These are phyloP conservation scores for Suaeda aralocaspica DNA, from an alignment of 148 eudicot species.

Conservation along the genomic window DNA sequence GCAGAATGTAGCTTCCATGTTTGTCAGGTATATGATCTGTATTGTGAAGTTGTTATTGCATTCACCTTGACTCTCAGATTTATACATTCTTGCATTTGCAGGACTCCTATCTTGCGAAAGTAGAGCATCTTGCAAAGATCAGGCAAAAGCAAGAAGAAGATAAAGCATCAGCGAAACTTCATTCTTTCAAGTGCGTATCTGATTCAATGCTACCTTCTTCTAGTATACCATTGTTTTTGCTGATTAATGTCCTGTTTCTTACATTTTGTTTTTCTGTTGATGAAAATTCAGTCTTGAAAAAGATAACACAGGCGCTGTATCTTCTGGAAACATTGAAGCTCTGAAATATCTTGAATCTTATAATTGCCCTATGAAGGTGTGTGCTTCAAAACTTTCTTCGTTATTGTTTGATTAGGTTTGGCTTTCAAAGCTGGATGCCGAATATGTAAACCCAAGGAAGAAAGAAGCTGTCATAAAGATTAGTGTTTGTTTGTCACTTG, in stretches of 20 bases:
- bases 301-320: conserved; percentile 19
- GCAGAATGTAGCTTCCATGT: conserved; percentile 5
- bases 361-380: conserved; percentile 44
- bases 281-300: conserved; percentile 28
- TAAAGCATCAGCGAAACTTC: conserved; percentile 64
- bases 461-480: too few relatives aligned
- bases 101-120: conserved; percentile 54
- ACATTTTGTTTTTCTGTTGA: conserved; percentile 13
- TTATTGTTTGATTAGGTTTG: background rate
- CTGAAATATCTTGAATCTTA: conserved; percentile 45
- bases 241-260: background rate
- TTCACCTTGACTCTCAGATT: conserved; percentile 1
- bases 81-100: conserved; percentile 24
- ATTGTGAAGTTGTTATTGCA: conserved; percentile 10
- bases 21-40: conserved; percentile 8
- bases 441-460: too few relatives aligned
- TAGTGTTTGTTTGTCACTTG: too few relatives aligned
- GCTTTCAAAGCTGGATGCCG: too few relatives aligned
- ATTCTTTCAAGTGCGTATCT: conserved; percentile 57
- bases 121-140: conserved; percentile 58
- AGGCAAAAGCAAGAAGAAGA: conserved; percentile 80
- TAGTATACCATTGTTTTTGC: background rate
- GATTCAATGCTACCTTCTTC: background rate
- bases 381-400: conserved; percentile 1
- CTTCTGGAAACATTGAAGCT: conserved; percentile 41